These are phyloP conservation scores for Diplotaxis tenuifolia DNA, from an alignment of 345 rosid genomes.

Conservation along the genomic window DNA sequence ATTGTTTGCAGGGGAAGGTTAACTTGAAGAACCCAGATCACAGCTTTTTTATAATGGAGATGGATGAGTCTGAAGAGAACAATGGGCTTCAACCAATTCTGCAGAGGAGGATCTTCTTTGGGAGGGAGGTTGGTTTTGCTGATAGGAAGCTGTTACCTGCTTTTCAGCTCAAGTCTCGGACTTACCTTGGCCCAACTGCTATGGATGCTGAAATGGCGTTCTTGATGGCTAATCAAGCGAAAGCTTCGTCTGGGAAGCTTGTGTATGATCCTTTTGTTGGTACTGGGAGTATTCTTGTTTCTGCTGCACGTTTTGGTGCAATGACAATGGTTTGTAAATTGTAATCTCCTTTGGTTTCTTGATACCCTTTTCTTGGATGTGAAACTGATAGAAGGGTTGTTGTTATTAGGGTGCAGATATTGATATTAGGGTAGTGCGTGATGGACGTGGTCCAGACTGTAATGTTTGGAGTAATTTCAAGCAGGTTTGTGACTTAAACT, in stretches of 20 bases:
- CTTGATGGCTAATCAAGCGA: conserved; percentile 95
- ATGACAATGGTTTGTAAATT: conserved; percentile 74
- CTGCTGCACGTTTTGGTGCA: conserved; percentile 92
- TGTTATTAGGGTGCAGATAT: conserved; percentile 91
- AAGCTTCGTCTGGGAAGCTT: conserved; percentile 72
- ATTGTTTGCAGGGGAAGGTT: conserved; percentile 82
- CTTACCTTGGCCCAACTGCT: conserved; percentile 91
- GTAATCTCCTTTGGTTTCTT: conserved; percentile 7
- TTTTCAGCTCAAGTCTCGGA: conserved; percentile 82
- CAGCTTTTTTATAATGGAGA: conserved; percentile 83
- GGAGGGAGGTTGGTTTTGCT: conserved; percentile 86
- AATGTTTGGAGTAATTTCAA: conserved; percentile 99
- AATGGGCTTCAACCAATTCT: conserved; percentile 89
- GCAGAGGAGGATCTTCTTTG: conserved; percentile 73
- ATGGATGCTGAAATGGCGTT: conserved; percentile 99
- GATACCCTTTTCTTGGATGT: not conserved
- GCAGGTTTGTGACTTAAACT: conserved; percentile 54
- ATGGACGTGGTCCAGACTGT: conserved; percentile 95
- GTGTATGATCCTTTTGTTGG: conserved; percentile 96
- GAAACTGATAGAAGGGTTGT: conserved; percentile 21
- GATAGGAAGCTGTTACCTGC: conserved; percentile 86
- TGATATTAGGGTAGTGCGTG: conserved; percentile 91
- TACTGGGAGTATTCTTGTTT: conserved; percentile 92
- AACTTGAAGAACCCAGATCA: conserved; percentile 70
- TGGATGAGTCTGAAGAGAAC: conserved; percentile 65